Evolutionary conservation across 2,329 filamentous ascomycete species (phyloP).

Genomic region (Neoarthrinium moseri): DNA sequence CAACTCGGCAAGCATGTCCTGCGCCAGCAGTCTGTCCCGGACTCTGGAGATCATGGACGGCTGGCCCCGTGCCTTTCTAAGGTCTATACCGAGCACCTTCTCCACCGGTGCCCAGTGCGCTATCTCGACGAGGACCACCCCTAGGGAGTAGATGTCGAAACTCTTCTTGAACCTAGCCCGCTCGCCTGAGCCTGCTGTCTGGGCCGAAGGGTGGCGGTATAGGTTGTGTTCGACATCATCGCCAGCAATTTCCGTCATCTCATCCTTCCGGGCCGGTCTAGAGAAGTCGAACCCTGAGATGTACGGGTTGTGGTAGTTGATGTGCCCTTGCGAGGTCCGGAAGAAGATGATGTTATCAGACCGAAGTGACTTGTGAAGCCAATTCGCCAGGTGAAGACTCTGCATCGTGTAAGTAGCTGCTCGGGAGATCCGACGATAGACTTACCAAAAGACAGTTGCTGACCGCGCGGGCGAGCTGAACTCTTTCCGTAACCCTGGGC

Average conservation of each 20-base stretch:
- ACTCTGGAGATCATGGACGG: slow-evolving; percentile 37
- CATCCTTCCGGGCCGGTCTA: slow-evolving; percentile 46
- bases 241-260: slow-evolving; percentile 47
- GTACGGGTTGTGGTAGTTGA: slow-evolving; percentile 40
- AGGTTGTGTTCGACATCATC: slow-evolving; percentile 44
- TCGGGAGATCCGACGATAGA: neutral
- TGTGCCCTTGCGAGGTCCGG: slow-evolving; percentile 23
- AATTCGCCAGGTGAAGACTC: slow-evolving; percentile 54
- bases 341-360: slow-evolving; percentile 55
- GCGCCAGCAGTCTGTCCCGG: slow-evolving; percentile 28
- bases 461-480: slow-evolving; percentile 49
- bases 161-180: slow-evolving; percentile 42
- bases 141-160: slow-evolving; percentile 52
- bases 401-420: neutral
- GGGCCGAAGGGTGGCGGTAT: slow-evolving; percentile 47
- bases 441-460: slow-evolving; percentile 46
- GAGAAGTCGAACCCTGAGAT: slow-evolving; percentile 56
- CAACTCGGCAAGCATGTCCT: slow-evolving; percentile 29
- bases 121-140: slow-evolving; percentile 51
- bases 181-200: slow-evolving; percentile 31
- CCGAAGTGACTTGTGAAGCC: slow-evolving; percentile 58
- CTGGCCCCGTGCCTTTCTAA: slow-evolving; percentile 30
- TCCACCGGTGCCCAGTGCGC: slow-evolving; percentile 52
- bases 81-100: slow-evolving; percentile 37
- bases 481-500: slow-evolving; percentile 50